Percentiles rank a stretch among this genome's conserved stretches.
phyloP scores from a whole-genome alignment of 1,284 basidiomycete genomes.

The Trichosporon sp. region DNA sequence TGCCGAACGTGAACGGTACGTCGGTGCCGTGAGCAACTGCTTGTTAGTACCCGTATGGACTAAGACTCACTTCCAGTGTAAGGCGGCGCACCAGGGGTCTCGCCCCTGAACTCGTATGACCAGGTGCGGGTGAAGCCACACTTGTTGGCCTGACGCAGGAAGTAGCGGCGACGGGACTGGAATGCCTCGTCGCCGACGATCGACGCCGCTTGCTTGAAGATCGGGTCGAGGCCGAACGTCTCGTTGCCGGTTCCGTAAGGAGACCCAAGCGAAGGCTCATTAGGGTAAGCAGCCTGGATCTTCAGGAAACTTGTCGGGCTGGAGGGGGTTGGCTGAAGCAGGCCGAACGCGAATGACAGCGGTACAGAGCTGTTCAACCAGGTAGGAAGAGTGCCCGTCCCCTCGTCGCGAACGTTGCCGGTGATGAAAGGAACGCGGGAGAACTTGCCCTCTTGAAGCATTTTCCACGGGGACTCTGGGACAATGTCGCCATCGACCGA shows the following conservation, averaged over 20 bases:
- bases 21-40: conserved; percentile 27
- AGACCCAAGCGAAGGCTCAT: conserved; percentile 30
- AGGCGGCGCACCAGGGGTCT: not conserved
- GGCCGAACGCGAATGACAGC: conserved; percentile 23
- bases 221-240: conserved; percentile 32
- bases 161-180: conserved; percentile 32
- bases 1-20: conserved; percentile 31
- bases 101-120: conserved; percentile 35
- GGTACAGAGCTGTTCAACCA: conserved; percentile 20
- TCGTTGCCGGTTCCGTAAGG: conserved; percentile 44
- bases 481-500: conserved; percentile 45
- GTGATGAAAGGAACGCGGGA: conserved; percentile 46
- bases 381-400: conserved; percentile 23
- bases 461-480: conserved; percentile 33
- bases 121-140: conserved; percentile 30
- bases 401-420: conserved; percentile 46
- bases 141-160: conserved; percentile 28
- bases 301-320: conserved; percentile 17
- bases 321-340: conserved; percentile 22
- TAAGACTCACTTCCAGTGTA: conserved; percentile 5
- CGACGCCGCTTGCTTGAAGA: conserved; percentile 32
- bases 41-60: not conserved
- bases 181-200: conserved; percentile 35
- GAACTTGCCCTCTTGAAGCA: conserved; percentile 37
- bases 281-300: conserved; percentile 31